These are phyloP conservation scores for Trichoderma citrinoviride DNA, from an alignment of 2,329 filamentous ascomycete species.

Conservation along the genomic window DNA sequence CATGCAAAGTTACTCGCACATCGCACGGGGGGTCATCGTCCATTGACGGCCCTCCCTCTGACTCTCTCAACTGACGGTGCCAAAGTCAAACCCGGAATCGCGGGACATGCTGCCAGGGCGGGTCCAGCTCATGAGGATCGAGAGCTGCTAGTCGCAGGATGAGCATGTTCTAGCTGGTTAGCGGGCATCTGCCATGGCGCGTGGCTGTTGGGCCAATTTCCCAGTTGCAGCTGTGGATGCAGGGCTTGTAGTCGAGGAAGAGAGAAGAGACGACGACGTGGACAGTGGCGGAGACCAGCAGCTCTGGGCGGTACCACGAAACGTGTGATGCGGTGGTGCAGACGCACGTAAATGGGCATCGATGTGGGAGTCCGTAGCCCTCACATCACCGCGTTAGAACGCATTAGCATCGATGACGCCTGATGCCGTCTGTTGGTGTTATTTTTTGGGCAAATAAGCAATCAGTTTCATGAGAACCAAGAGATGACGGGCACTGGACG, in stretches of 20 bases:
- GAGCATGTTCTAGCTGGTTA: slow-evolving; percentile 12
- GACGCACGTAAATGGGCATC: neutral
- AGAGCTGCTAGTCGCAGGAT: neutral
- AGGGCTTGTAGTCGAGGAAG: slow-evolving; percentile 21
- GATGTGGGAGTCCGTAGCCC: neutral
- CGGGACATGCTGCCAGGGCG: slow-evolving; percentile 18
- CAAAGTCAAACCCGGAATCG: slow-evolving; percentile 20
- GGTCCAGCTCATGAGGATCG: neutral
- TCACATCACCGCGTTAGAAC: neutral
- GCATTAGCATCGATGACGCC: neutral
- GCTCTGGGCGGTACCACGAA: slow-evolving; percentile 2
- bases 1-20: neutral
- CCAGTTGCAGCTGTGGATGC: slow-evolving; percentile 24
- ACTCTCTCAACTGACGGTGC: neutral
- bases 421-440: neutral
- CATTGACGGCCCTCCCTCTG: neutral
- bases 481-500: neutral
- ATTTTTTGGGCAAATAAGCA: neutral
- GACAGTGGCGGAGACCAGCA: neutral
- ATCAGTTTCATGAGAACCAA: neutral
- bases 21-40: neutral
- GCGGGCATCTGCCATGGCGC: slow-evolving; percentile 18
- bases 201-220: slow-evolving; percentile 28
- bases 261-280: neutral
- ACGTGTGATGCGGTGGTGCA: neutral